Evolutionary conservation across 2,329 filamentous ascomycete species (phyloP), one percentile per base, ranked within the genome.

Genomic region (Neocatenulostroma microsporum): DNA sequence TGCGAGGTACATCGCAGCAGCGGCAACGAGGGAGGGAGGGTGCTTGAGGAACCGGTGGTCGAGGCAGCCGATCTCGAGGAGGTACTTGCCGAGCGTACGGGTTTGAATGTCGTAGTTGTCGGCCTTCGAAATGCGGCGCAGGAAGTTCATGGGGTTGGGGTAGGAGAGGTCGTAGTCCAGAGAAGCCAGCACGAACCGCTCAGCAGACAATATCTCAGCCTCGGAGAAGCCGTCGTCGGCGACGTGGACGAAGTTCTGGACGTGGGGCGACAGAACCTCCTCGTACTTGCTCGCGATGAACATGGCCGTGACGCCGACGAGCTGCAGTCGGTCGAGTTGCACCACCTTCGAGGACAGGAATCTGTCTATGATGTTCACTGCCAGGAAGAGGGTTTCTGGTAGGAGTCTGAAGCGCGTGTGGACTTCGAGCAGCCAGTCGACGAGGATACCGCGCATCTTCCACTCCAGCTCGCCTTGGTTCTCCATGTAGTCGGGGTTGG

Each of bases 251-350:
- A 98, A 98, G 73, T 95, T 95, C 61, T 84, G 82, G 25, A 98
- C 88, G 52, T 96, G 89, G 30, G 91, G 91, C 9, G 91, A 96
- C 34, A 98, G 76, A 33, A 98, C 88, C 62, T 98, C 91, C 65
- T 98, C 89, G 61, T 96, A 98, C 69, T 98, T 98, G 57, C 89
- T 93, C 10, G 91, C 91, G 57, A 96, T 94, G 70, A 96, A 96
- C 91, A 98, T 96, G 62, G 89, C 91, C 17, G 91, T 94, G 55
- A 96, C 88, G 56, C 91, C 91, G 40, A 98, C 91, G 7, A 98
- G 76, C 66, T 98, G 91, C 5, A 98, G 80, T 44, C 88, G 87
- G 62, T 96, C 89, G 30, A 98, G 79, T 66, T 94, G 86, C 30
- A 98, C 91, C 21, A 95, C 82, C 70, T 96, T 95, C 56, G 80